A percentile compares a stretch with the other conserved stretches of the same genome.
Conservation (phyloP, 208 protist species). For the Trypanosomatidae sp. region DNA sequence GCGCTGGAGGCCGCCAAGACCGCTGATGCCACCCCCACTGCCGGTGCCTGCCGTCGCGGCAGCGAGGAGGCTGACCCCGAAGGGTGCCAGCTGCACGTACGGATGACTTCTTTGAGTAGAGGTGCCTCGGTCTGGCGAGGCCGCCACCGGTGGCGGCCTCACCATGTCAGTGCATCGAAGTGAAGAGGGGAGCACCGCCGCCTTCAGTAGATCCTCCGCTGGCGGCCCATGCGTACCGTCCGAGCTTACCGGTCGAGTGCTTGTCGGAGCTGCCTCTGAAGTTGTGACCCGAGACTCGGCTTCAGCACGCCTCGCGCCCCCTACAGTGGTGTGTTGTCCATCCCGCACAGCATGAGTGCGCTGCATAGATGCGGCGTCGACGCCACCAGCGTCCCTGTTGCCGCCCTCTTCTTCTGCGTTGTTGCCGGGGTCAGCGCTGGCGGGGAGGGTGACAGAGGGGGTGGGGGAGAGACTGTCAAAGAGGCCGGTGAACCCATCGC, state of each 20-base stretch:
- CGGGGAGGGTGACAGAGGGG: not conserved
- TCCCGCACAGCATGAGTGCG: not conserved
- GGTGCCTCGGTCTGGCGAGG: not conserved
- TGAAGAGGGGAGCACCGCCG: not conserved
- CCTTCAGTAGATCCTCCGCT: constrained; percentile 4
- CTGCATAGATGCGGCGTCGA: not conserved
- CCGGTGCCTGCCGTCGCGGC: constrained; percentile 28
- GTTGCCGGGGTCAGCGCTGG: not conserved
- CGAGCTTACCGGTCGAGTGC: not conserved
- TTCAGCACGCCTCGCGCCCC: not conserved
- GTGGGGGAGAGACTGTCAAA: not conserved
- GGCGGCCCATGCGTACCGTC: not conserved
- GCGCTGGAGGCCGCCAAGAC: constrained; percentile 37
- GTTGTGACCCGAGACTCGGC: not conserved
- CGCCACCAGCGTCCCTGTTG: not conserved
- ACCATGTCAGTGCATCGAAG: not conserved
- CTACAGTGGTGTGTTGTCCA: not conserved
- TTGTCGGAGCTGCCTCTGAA: not conserved
- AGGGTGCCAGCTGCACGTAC: constrained; percentile 41
- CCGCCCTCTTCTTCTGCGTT: not conserved
- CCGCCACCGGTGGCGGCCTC: not conserved
- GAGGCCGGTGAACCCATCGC: constrained; percentile 18
- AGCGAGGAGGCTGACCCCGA: constrained; percentile 70
- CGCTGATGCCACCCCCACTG: constrained; percentile 2
- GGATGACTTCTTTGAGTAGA: constrained; percentile 1